Evolutionary conservation across 169 alveolate species (phyloP).

Genomic region (Perkinsus chesapeaki): DNA sequence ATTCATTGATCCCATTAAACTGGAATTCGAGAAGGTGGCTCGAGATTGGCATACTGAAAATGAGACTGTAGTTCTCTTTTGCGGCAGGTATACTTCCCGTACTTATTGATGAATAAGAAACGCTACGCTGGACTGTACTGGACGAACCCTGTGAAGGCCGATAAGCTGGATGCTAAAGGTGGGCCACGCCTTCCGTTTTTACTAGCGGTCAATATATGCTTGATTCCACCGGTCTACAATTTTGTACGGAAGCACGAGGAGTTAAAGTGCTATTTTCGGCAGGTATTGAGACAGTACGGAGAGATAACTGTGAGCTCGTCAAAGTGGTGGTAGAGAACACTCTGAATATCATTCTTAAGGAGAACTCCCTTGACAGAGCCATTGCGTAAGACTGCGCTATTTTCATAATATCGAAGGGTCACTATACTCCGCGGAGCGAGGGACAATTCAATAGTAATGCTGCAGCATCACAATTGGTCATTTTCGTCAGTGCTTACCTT

Average conservation of each 20-base stretch:
- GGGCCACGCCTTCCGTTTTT: constrained; percentile 26
- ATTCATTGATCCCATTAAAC: constrained; percentile 84
- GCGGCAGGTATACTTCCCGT: constrained; percentile 78
- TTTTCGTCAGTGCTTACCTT: no score
- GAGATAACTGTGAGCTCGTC: constrained; percentile 93
- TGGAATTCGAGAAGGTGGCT: constrained; percentile 92
- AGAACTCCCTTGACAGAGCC: constrained; percentile 82
- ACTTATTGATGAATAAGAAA: constrained; percentile 88
- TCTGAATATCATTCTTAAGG: constrained; percentile 78
- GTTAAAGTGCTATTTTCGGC: constrained; percentile 14
- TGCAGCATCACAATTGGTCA: no score
- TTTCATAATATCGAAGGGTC: no score
- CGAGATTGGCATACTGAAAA: not conserved
- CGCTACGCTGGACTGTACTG: constrained; percentile 93
- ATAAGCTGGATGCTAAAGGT: constrained; percentile 95
- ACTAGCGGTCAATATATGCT: no score
- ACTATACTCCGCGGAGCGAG: no score
- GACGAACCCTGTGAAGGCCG: constrained; percentile 89
- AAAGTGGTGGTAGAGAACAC: constrained; percentile 86
- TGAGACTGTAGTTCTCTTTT: not conserved
- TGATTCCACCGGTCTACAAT: not conserved
- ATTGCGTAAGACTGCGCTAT: constrained; percentile 71
- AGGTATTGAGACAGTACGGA: constrained; percentile 84
- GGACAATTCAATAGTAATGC: no score
- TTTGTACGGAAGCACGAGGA: not conserved